phyloP scores from a whole-genome alignment of 139 green algal genomes.

The Chlorella sp. region DNA sequence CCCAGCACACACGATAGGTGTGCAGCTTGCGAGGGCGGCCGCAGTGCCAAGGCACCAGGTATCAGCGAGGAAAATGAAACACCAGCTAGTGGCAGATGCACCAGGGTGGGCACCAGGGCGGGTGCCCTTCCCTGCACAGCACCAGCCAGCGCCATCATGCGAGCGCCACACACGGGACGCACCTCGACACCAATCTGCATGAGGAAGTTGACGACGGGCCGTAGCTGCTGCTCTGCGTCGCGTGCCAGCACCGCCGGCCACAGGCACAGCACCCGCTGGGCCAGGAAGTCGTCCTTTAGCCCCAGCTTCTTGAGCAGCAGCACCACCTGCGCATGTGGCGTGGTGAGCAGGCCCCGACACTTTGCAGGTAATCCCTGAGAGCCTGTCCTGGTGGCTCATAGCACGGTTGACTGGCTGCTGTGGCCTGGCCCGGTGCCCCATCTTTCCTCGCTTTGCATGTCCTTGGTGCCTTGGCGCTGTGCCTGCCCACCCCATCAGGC shows the following conservation, averaged over 20 bases:
- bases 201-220: constrained; percentile 28
- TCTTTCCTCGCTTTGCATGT: not conserved
- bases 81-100: too few relatives aligned
- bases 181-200: constrained; percentile 33
- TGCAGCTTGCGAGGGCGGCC: too few relatives aligned
- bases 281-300: constrained; percentile 31
- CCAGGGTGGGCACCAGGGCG: too few relatives aligned
- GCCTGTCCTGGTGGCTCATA: too few relatives aligned
- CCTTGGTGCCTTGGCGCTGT: not conserved
- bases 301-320: constrained; percentile 24
- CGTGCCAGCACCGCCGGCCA: constrained; percentile 20
- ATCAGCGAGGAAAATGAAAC: too few relatives aligned
- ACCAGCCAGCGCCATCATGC: too few relatives aligned
- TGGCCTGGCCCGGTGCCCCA: not conserved
- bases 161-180: too few relatives aligned
- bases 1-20: too few relatives aligned
- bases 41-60: too few relatives aligned
- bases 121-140: too few relatives aligned
- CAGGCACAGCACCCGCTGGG: constrained; percentile 23
- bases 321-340: constrained; percentile 7
- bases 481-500: too few relatives aligned
- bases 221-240: constrained; percentile 28
- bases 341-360: not conserved
- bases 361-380: not conserved
- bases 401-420: not conserved